Evolutionary conservation across 1,139 yeast species (phyloP).

Genomic region (Debaryomyces nepalensis): DNA sequence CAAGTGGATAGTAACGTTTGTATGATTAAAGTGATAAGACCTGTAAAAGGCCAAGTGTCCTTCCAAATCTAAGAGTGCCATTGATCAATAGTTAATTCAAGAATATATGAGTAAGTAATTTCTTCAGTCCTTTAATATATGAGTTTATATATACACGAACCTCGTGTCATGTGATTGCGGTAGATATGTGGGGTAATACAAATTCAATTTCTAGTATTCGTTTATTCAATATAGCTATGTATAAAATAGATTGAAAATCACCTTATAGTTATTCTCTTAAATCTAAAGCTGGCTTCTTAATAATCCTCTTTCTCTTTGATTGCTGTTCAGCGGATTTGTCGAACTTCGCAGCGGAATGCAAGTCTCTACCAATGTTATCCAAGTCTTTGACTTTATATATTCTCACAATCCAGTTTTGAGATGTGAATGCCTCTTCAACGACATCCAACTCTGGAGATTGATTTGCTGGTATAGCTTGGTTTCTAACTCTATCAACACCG

Average conservation of each 20-base stretch:
- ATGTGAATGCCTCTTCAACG: conserved; percentile 92
- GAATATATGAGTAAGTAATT: background rate
- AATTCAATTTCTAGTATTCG: background rate
- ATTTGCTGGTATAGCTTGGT: conserved; percentile 67
- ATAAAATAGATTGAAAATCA: conserved; percentile 3
- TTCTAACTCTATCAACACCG: conserved; percentile 85
- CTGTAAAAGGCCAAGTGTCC: conserved; percentile 82
- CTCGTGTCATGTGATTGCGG: conserved; percentile 1
- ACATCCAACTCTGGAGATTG: conserved; percentile 68
- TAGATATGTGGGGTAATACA: background rate
- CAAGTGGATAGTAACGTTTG: conserved; percentile 78
- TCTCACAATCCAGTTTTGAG: conserved; percentile 97
- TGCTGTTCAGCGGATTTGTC: conserved; percentile 37
- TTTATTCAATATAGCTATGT: conserved; percentile 4
- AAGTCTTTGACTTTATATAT: conserved; percentile 89
- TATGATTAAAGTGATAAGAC: conserved; percentile 72
- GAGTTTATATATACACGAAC: too few relatives aligned
- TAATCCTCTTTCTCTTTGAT: conserved; percentile 48
- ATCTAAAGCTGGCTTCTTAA: conserved; percentile 59
- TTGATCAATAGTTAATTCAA: too few relatives aligned
- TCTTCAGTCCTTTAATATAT: too few relatives aligned
- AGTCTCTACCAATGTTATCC: conserved; percentile 84
- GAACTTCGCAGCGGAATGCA: conserved; percentile 47
- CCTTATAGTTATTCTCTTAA: conserved; percentile 41
- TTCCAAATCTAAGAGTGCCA: conserved; percentile 53